Percentiles rank a stretch among this genome's conserved stretches.
Evolutionary conservation across 2,329 filamentous ascomycete genomes (phyloP).

Genomic region (Epichloe bromicola): DNA sequence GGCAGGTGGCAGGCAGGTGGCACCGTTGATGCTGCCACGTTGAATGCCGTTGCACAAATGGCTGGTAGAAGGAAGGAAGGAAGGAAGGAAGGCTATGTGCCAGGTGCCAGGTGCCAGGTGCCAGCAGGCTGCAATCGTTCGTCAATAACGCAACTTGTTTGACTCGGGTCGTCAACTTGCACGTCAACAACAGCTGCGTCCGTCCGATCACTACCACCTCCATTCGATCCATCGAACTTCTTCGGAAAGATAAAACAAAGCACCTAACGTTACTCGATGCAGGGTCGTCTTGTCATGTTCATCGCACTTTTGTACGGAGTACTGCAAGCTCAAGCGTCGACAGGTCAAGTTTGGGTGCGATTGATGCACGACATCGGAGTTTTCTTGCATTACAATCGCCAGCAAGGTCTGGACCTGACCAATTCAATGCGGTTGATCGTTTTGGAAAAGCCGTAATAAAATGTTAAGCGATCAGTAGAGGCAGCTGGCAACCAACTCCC

Average conservation of each 20-base stretch:
- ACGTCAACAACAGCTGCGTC: too few species aligned
- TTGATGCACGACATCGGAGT: conserved; percentile 2
- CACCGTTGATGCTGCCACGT: neutral
- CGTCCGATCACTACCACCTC: too few species aligned
- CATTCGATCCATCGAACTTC: too few species aligned
- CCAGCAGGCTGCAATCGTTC: neutral
- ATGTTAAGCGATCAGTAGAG: neutral
- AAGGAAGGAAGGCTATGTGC: neutral
- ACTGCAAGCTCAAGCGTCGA: neutral
- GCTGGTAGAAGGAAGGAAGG: neutral
- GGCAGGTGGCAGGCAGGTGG: neutral
- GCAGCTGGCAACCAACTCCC: neutral
- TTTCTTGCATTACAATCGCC: neutral
- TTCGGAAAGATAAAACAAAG: neutral
- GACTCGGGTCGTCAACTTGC: too few species aligned
- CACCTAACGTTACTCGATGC: neutral
- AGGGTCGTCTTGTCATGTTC: neutral
- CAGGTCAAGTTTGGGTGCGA: neutral
- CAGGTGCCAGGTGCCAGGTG: neutral
- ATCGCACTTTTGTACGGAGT: neutral
- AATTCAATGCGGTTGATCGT: neutral
- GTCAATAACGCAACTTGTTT: too few species aligned
- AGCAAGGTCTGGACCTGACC: neutral
- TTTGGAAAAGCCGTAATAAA: neutral
- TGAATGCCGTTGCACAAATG: neutral